These are phyloP conservation scores for Boeremia exigua DNA, from an alignment of 2,329 filamentous ascomycete genomes.

Conservation along the genomic window DNA sequence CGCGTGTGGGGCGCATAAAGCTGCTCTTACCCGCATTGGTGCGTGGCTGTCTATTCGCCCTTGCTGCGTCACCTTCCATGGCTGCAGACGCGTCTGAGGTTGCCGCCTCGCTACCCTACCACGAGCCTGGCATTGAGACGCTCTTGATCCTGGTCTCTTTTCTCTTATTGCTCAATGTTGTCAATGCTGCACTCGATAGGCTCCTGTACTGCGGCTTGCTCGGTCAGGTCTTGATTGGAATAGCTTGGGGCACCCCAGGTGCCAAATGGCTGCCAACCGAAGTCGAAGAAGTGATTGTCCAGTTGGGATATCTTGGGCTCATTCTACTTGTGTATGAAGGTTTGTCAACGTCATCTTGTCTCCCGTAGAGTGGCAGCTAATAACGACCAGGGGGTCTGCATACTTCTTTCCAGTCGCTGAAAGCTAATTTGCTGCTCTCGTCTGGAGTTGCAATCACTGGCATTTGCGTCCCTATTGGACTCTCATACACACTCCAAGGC, in stretches of 20 bases:
- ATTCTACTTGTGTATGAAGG: slow-evolving; percentile 76
- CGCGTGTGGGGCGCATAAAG: slow-evolving; percentile 18
- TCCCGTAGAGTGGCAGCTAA: slow-evolving; percentile 10
- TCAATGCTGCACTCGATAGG: slow-evolving; percentile 64
- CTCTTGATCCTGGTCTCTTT: slow-evolving; percentile 69
- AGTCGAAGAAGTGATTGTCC: slow-evolving; percentile 63
- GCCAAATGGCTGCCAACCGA: slow-evolving; percentile 62
- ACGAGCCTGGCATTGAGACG: slow-evolving; percentile 65
- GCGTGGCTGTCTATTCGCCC: slow-evolving; percentile 8
- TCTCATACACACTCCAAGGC: slow-evolving; percentile 66
- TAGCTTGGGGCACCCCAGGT: slow-evolving; percentile 73
- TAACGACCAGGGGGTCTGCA: slow-evolving; percentile 61
- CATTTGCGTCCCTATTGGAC: slow-evolving; percentile 66
- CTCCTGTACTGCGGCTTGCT: slow-evolving; percentile 73
- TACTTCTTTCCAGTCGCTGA: slow-evolving; percentile 61
- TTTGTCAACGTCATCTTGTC: slow-evolving; percentile 19
- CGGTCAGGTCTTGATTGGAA: slow-evolving; percentile 73
- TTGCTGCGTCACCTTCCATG: slow-evolving; percentile 28
- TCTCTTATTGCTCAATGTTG: slow-evolving; percentile 65
- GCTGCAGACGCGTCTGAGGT: slow-evolving; percentile 24
- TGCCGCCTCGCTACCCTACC: slow-evolving; percentile 58
- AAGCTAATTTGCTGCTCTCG: slow-evolving; percentile 67
- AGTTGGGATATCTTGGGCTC: slow-evolving; percentile 76
- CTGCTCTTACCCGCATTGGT: slow-evolving; percentile 13
- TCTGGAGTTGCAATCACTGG: slow-evolving; percentile 69